These are phyloP conservation scores for Mycena citricolor DNA, from an alignment of 1,284 basidiomycete genomes.

Conservation along the genomic window DNA sequence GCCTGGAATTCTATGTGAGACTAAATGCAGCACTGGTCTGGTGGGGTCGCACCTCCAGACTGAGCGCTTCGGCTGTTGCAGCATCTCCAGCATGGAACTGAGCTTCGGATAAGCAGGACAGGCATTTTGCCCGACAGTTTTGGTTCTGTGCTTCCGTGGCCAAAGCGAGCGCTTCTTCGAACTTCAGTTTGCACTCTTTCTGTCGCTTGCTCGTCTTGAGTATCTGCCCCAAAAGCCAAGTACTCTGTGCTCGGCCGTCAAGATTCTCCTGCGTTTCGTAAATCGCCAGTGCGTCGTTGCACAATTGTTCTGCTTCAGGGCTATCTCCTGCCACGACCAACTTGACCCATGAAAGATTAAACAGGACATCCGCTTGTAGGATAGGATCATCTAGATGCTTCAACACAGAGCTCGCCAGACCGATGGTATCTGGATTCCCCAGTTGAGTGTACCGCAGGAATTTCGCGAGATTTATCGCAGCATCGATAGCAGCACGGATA, in stretches of 20 bases:
- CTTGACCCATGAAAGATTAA: conserved; percentile 17
- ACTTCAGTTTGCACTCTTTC: conserved; percentile 18
- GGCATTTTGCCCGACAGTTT: conserved; percentile 19
- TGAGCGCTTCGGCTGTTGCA: conserved; percentile 9
- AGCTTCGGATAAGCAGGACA: conserved; percentile 21
- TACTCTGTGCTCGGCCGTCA: conserved; percentile 20
- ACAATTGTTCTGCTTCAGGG: conserved; percentile 14
- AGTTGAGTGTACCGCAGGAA: conserved; percentile 22
- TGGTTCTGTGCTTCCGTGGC: conserved; percentile 15
- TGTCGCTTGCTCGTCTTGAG: conserved; percentile 16
- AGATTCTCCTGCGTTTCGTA: conserved; percentile 17
- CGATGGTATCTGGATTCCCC: conserved; percentile 20
- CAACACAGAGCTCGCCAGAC: conserved; percentile 9
- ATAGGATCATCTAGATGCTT: conserved; percentile 12
- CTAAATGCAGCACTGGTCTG: too few species aligned
- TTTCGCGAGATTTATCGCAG: conserved; percentile 23
- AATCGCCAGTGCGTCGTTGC: conserved; percentile 19
- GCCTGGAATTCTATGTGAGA: conserved; percentile 11
- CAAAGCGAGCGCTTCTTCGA: conserved; percentile 17
- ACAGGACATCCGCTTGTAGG: conserved; percentile 19
- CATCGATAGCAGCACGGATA: conserved; percentile 16
- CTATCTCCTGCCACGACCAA: not conserved
- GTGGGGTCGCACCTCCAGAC: conserved; percentile 11
- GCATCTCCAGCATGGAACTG: conserved; percentile 15
- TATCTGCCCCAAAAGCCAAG: conserved; percentile 20